Percentiles rank a stretch among this genome's conserved stretches.
Evolutionary conservation across 2,329 filamentous ascomycete genomes (phyloP).

Genomic region (Fusarium concolor): DNA sequence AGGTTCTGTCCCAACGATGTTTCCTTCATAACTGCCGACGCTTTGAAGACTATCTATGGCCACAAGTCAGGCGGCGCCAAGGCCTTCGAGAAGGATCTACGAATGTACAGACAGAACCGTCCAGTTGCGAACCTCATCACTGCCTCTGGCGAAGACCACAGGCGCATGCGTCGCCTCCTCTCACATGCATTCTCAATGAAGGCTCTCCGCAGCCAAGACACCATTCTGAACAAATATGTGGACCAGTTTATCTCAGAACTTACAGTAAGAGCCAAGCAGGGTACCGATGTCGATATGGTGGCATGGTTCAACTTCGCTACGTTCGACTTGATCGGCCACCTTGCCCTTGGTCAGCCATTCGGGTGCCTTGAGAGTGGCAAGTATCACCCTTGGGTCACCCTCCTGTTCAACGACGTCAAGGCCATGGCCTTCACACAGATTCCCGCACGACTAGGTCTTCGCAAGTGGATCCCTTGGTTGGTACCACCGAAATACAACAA

Average conservation of each 20-base stretch:
- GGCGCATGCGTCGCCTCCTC: conserved; percentile 3
- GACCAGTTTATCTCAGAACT: background rate
- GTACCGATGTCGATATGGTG: background rate
- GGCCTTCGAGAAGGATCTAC: conserved; percentile 10
- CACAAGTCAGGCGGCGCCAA: too few species aligned
- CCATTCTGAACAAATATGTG: background rate
- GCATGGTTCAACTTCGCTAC: conserved; percentile 17
- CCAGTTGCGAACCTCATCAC: background rate
- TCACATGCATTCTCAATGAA: conserved; percentile 9
- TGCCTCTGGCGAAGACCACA: background rate
- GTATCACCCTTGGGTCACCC: conserved; percentile 8
- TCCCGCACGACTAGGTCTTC: background rate
- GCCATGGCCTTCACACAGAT: background rate
- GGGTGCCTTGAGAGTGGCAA: conserved; percentile 6
- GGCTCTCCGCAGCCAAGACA: background rate
- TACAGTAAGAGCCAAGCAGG: too few species aligned
- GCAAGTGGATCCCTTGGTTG: background rate
- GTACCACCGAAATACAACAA: background rate
- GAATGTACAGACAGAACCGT: background rate
- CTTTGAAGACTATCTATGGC: background rate
- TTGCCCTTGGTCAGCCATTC: conserved; percentile 8
- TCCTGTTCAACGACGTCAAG: background rate
- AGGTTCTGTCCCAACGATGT: background rate
- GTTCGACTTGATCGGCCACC: background rate
- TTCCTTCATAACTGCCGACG: conserved; percentile 12